Base-by-base conservation (phyloP, 371 early-diverging fungal genomes). In the Mucor mucedo region DNA sequence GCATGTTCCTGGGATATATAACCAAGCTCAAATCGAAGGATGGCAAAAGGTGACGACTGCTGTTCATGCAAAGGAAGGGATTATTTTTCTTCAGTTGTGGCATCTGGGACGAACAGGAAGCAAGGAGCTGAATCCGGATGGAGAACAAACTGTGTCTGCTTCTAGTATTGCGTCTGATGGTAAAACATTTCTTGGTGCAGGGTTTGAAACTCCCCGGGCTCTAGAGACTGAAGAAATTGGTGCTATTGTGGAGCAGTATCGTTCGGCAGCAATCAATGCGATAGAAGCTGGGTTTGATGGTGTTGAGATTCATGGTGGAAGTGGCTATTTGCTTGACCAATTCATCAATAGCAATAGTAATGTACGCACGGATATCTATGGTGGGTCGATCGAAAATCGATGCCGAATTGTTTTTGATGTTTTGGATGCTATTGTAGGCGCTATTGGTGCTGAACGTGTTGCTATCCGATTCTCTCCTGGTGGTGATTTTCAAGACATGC, bases 301-400 rank as follows among this genome's bases (percentile, higher is more conserved):
- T 41, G 71, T 91, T 5, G 88, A 91, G 59, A 75, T 92, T 39
- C 91, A 91, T 68, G 78, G 69, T 33, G 88, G 87, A 0, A 80
- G 87, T 41, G 87, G 88, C 1, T 89, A 86, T 69, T 76, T 90
- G 40, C 40, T 86, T 54, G 73, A 82, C 54, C 82, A 85, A 52
- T 90, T 91, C 39, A 49, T 68, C 11, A 67, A 71, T 44, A 30
- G 50, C 14, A 29, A 14, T n/a, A 59, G 55, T 44, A 91, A 91
- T 62, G 16, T 65, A 4, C 60, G 63, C 11, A 59, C 58, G 1
- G 63, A 67, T 30, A 60, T 73, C 11, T 90, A 87, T 60, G 84
- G 84, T 11, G 85, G 86, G 1, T 73, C 77, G 2, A 60, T 76
- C 27, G 80, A 86, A 58, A 87, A 87, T 73, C 74, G 87, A 2